Percentiles rank a stretch among this genome's conserved stretches.
These are phyloP conservation scores for Lipomyces oligophaga DNA, from an alignment of 805 yeast genomes.

Conservation along the genomic window DNA sequence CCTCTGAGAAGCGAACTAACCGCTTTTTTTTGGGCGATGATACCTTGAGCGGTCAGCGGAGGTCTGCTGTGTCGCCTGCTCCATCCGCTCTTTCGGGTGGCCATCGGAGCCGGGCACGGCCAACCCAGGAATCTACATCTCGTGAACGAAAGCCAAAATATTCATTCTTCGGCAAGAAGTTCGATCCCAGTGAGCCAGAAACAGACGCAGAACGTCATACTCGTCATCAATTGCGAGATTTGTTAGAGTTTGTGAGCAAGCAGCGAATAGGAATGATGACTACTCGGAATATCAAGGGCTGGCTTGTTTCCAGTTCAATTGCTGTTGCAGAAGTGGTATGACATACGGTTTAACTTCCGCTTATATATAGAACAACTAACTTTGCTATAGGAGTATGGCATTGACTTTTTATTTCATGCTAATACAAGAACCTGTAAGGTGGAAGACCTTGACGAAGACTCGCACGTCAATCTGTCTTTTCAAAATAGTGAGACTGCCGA, in stretches of 20 bases:
- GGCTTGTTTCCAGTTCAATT: constrained; percentile 18
- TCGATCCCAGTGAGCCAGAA: constrained; percentile 20
- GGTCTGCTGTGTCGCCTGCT: too few species aligned
- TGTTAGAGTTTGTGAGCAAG: constrained; percentile 8
- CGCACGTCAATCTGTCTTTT: constrained; percentile 21
- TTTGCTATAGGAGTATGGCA: constrained; percentile 12
- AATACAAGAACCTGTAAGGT: constrained; percentile 17
- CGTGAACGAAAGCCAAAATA: not conserved
- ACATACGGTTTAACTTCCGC: not conserved
- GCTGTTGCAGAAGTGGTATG: constrained; percentile 21
- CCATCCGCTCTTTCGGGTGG: too few species aligned
- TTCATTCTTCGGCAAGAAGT: constrained; percentile 9
- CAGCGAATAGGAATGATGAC: constrained; percentile 28
- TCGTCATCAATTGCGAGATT: constrained; percentile 9
- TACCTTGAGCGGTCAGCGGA: too few species aligned
- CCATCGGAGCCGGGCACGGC: too few species aligned
- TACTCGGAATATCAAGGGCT: constrained; percentile 13
- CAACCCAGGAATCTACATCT: too few species aligned
- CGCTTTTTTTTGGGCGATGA: too few species aligned
- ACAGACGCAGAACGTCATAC: constrained; percentile 17
- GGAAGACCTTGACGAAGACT: constrained; percentile 19
- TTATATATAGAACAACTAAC: not conserved
- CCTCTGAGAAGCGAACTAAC: too few species aligned
- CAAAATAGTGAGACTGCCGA: constrained; percentile 25
- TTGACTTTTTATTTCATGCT: constrained; percentile 24